A percentile compares a stretch with the other conserved stretches of the same genome.
phyloP scores from a whole-genome alignment of 2,329 filamentous ascomycete species.

The Fusarium solani-melongenae region DNA sequence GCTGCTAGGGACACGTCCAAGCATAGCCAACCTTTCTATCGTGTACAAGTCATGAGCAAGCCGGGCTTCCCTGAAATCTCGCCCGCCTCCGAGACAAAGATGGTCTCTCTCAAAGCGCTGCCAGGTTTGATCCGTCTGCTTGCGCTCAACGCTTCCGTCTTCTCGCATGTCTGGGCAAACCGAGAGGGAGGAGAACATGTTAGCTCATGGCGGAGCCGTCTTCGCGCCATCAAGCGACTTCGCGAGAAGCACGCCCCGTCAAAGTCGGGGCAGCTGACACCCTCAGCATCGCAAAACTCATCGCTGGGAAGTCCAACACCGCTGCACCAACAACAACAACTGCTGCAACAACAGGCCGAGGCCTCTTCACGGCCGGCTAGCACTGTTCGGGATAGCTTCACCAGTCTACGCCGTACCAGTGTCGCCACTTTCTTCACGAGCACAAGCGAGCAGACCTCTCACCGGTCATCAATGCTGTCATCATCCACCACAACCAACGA shows the following conservation, averaged over 20 bases:
- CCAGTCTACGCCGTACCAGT: constrained; percentile 69
- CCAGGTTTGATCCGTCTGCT: constrained; percentile 88
- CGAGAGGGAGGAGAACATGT: constrained; percentile 83
- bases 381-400: constrained; percentile 70
- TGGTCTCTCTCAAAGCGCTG: constrained; percentile 84
- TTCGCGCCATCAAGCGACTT: constrained; percentile 85
- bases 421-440: constrained; percentile 73
- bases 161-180: constrained; percentile 88
- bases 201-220: constrained; percentile 88
- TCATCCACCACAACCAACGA: constrained; percentile 65
- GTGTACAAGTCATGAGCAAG: constrained; percentile 88
- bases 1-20: constrained; percentile 63
- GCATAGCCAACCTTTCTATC: constrained; percentile 74
- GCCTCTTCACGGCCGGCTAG: constrained; percentile 55
- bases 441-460: constrained; percentile 66
- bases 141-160: constrained; percentile 92
- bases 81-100: constrained; percentile 87
- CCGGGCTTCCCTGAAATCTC: constrained; percentile 92
- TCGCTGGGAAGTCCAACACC: constrained; percentile 43
- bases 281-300: constrained; percentile 45
- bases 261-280: constrained; percentile 47
- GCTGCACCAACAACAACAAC: constrained; percentile 33
- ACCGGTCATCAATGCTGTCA: constrained; percentile 68
- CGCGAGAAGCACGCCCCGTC: constrained; percentile 72
- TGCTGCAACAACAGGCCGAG: constrained; percentile 36